A percentile compares a stretch with the other conserved stretches of the same genome.
phyloP scores from a whole-genome alignment of 768 basidiomycete genomes.

The Pleurotus salmoneostramineus region DNA sequence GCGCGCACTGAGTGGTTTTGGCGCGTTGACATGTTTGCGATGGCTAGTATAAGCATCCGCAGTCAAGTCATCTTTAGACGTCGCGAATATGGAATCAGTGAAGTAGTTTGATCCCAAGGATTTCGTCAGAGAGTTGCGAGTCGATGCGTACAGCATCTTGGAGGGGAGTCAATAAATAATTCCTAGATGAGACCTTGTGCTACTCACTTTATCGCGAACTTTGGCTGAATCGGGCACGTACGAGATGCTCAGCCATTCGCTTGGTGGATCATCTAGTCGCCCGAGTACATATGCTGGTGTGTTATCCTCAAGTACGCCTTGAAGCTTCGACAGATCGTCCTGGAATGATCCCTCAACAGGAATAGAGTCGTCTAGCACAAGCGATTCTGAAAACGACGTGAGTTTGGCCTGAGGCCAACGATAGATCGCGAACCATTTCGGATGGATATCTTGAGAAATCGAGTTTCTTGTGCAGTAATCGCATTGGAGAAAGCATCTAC shows the following conservation, averaged over 20 bases:
- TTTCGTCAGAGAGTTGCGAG: conserved; percentile 64
- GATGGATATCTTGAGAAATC: conserved; percentile 80
- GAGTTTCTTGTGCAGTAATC: conserved; percentile 40
- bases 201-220: conserved; percentile 73
- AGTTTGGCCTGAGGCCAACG: conserved; percentile 14
- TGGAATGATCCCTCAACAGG: conserved; percentile 47
- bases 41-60: conserved; percentile 73
- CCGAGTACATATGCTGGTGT: conserved; percentile 75
- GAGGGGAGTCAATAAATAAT: conserved; percentile 6
- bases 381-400: conserved; percentile 48
- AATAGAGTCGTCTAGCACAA: conserved; percentile 56
- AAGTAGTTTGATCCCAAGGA: conserved; percentile 73
- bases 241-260: conserved; percentile 70
- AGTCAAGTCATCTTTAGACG: conserved; percentile 62
- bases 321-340: conserved; percentile 58
- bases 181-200: background rate
- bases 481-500: conserved; percentile 54
- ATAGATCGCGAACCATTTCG: conserved; percentile 51
- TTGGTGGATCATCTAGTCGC: conserved; percentile 52
- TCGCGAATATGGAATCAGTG: conserved; percentile 75
- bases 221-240: conserved; percentile 83
- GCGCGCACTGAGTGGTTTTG: conserved; percentile 76
- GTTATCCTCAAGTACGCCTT: conserved; percentile 53
- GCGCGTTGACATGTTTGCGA: conserved; percentile 64
- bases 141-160: conserved; percentile 89